Evolutionary conservation across 2,329 filamentous ascomycete species (phyloP).

Genomic region (Shiraia sp.): DNA sequence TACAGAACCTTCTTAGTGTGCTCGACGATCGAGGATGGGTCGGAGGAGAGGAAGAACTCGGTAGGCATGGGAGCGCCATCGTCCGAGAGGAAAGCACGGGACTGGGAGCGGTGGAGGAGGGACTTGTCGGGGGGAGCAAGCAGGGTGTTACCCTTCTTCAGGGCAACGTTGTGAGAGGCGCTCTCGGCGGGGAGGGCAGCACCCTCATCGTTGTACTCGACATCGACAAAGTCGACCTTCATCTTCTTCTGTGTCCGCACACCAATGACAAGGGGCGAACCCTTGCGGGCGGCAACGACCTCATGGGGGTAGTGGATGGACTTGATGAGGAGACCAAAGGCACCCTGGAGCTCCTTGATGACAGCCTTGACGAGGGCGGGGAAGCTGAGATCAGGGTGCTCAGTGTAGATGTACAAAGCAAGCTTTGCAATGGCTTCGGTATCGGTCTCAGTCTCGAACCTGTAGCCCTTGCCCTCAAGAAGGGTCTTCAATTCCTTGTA

Average conservation of each 20-base stretch:
- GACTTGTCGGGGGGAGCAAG: slow-evolving; percentile 96
- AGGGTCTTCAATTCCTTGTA: slow-evolving; percentile 99
- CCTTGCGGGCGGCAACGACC: slow-evolving; percentile 96
- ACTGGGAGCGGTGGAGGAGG: slow-evolving; percentile 96
- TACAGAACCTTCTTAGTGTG: slow-evolving; percentile 99
- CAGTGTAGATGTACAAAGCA: slow-evolving; percentile 95
- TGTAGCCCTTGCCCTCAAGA: slow-evolving; percentile 91
- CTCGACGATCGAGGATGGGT: slow-evolving; percentile 97
- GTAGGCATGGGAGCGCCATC: slow-evolving; percentile 97
- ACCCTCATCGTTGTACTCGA: slow-evolving; percentile 91
- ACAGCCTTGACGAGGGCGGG: slow-evolving; percentile 96
- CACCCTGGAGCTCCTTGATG: slow-evolving; percentile 97
- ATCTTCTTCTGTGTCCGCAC: slow-evolving; percentile 97
- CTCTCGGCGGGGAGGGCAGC: slow-evolving; percentile 81
- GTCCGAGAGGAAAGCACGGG: slow-evolving; percentile 97
- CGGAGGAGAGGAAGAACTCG: slow-evolving; percentile 98
- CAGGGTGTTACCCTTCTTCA: slow-evolving; percentile 74
- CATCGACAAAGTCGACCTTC: slow-evolving; percentile 99
- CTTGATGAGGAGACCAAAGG: slow-evolving; percentile 96
- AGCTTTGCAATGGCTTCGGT: slow-evolving; percentile 99
- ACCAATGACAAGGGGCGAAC: slow-evolving; percentile 94
- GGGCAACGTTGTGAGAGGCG: slow-evolving; percentile 91
- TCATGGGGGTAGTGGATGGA: slow-evolving; percentile 98
- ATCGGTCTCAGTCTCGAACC: slow-evolving; percentile 98
- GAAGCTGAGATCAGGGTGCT: slow-evolving; percentile 92